Evolutionary conservation across 1,139 yeast species (phyloP), one percentile per base, ranked within the genome.

Genomic region (Suhomyces anneliseae): DNA sequence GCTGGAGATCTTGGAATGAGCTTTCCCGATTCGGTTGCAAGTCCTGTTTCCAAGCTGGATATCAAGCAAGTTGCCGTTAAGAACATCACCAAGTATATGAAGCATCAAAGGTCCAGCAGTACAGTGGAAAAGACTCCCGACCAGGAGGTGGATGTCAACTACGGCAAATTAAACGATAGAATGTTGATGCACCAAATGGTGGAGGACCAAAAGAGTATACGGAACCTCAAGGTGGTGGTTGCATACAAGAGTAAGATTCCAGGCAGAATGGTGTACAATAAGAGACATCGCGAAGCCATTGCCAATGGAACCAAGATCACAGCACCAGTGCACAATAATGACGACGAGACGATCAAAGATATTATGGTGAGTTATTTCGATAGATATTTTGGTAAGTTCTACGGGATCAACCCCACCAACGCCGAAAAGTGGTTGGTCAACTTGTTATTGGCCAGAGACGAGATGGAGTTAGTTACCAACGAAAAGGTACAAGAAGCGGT

Each of bases 371-470:
- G 52, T 27, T 42, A 50, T 38, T 55, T 55, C 44, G 58, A 55
- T 43, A 53, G 59, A 29, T 55, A 42, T 35, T 54, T 55, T 35
- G 56, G 56, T 11, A 47, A 54, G 39, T 53, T 54, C 44, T 52
- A 51, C 39, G 56, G 53, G 6, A 39, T 47, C 10, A 40, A 41
- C 6, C 46, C 53, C 2, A 39, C 48, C 7, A 52, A 52, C 7
- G 58, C 57, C 4, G 57, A 54, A 27, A 41, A 51, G 31, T 55
- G 59, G 59, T 36, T 55, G 34, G 52, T 52, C 8, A 50, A 51
- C 27, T 39, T 54, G 19, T 36, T 53, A 34, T 41, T 47, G 43
- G 50, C 54, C 2, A 39, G 51, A 41, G 48, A 47, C 31, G 34
- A 44, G 7, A 42, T 51, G 26, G 42, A 39, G 8, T 37, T 49